Conservation (phyloP, 2,329 filamentous ascomycete genomes). For the Shiraia bambusicola region DNA sequence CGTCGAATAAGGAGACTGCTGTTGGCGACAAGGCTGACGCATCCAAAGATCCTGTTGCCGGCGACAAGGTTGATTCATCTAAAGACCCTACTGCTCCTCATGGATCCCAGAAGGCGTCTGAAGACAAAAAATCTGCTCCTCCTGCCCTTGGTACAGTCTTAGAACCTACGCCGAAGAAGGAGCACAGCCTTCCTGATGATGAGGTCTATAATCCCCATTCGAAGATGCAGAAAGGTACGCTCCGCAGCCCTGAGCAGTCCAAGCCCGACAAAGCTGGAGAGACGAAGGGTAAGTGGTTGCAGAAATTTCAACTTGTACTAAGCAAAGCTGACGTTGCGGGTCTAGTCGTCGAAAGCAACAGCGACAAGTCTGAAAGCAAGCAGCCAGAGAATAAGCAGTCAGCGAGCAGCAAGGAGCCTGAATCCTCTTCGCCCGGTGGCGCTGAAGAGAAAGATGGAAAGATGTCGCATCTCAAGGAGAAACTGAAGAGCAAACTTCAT, state of each 20-base stretch:
- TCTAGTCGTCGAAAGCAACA: constrained; percentile 57
- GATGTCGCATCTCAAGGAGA: constrained; percentile 57
- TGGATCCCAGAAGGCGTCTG: constrained; percentile 20
- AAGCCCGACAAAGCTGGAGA: constrained; percentile 69
- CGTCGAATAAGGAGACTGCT: constrained; percentile 8
- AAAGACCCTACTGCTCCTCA: too few species aligned
- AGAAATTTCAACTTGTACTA: constrained; percentile 15
- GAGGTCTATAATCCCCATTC: constrained; percentile 40
- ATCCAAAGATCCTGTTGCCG: too few species aligned
- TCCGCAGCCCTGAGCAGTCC: constrained; percentile 53
- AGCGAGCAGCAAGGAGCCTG: constrained; percentile 19
- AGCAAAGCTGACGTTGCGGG: constrained; percentile 48
- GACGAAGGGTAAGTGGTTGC: constrained; percentile 41
- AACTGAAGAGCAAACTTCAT: constrained; percentile 71
- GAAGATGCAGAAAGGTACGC: constrained; percentile 4
- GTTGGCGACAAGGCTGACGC: too few species aligned
- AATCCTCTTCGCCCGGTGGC: constrained; percentile 14
- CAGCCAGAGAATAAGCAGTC: neutral
- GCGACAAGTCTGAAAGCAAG: constrained; percentile 38
- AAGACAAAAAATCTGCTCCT: constrained; percentile 16
- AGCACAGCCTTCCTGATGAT: constrained; percentile 27
- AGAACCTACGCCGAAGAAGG: constrained; percentile 2
- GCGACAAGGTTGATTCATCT: too few species aligned
- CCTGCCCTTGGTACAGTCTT: constrained; percentile 1
- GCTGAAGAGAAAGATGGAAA: constrained; percentile 44